Evolutionary conservation across 805 yeast genomes (phyloP), one percentile per base, ranked within the genome.

Genomic region (Spathaspora boniae): DNA sequence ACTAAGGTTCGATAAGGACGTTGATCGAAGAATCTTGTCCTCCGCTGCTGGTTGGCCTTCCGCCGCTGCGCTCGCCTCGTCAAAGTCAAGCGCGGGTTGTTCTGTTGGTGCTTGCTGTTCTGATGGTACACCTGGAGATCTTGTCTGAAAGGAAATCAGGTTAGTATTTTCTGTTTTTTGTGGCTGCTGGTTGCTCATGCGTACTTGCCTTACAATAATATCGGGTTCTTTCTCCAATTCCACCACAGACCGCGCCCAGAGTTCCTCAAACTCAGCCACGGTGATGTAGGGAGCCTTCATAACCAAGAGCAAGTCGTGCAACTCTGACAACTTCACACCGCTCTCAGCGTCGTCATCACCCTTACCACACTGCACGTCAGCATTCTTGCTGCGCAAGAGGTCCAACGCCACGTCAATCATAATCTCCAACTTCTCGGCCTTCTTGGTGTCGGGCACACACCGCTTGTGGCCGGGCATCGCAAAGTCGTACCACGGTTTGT

Each of bases 161-260:
- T 58, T 59, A 58, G 64, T 58, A 58, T 16, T 22, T 11, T n/a
- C n/a, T n/a, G 25, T 11, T n/a, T 22, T 11, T 22, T 17, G 16
- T 26, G 16, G 14, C 6, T 15, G 16, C 9, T 26, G 11, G 11
- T 22, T 29, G 19, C 6, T 19, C 19, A n/a, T n/a, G n/a, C 34
- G 31, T 33, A 80, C 86, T 73, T 79, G 85, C 85, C 93, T 81
- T 75, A 83, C 82, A 62, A 73, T 77, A 54, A 82, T 71, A 56
- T 79, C 86, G 28, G 84, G 81, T 62, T 81, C 83, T 37, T 65
- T 69, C 43, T 76, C 75, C 43, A 86, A 68, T 47, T 78, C 81
- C 23, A 64, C 54, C 2, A 79, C 51, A n/a, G 81, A 81, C 47
- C 76, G 73, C 17, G 53, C 51, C 95, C 95, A 87, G 40, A 84